phyloP scores from a whole-genome alignment of 176 grass and related monocot species.

The Aechmea fasciata region DNA sequence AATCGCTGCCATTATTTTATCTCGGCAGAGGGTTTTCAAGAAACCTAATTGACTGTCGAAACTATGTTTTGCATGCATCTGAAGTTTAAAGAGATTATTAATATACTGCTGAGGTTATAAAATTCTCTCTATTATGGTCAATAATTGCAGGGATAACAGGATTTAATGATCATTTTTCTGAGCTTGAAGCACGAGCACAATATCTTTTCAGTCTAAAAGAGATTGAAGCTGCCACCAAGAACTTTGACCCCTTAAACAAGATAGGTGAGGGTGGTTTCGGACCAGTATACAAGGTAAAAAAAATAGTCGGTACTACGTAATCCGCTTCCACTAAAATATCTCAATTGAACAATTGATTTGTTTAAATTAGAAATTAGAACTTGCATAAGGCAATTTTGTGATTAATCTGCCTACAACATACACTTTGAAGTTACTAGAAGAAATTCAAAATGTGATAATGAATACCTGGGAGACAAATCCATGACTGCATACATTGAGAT shows the following conservation, averaged over 20 bases:
- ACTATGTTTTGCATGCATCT: background rate
- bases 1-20: background rate
- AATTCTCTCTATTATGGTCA: background rate
- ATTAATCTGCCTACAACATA: no score
- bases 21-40: background rate
- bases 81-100: background rate
- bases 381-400: no score
- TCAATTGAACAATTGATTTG: background rate
- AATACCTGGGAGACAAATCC: no score
- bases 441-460: no score
- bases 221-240: constrained; percentile 52
- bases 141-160: constrained; percentile 20
- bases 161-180: constrained; percentile 24
- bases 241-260: constrained; percentile 68
- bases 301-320: background rate
- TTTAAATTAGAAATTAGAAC: no score
- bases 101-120: background rate
- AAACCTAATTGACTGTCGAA: background rate
- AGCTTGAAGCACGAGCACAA: constrained; percentile 46
- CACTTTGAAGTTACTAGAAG: no score
- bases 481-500: no score
- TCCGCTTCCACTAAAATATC: background rate
- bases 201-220: constrained; percentile 74
- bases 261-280: constrained; percentile 79
- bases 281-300: constrained; percentile 72